Conservation (phyloP, 1,284 basidiomycete species). For the Marasmius oreades region DNA sequence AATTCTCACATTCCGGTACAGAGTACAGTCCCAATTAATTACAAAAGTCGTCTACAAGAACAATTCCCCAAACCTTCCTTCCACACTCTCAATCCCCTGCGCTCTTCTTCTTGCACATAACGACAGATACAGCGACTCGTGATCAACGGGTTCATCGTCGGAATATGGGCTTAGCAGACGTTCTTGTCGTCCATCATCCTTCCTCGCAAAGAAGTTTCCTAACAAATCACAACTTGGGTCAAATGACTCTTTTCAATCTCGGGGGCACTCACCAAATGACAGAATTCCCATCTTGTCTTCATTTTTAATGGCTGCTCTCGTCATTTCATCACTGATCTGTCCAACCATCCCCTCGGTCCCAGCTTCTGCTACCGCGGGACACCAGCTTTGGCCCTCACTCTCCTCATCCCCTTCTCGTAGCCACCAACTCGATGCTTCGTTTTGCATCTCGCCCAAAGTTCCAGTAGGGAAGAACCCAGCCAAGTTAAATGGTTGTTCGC, state of each 20-base stretch:
- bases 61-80: neutral
- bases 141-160: conserved; percentile 2
- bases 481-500: neutral
- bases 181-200: neutral
- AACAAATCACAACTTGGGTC: neutral
- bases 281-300: conserved; percentile 3
- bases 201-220: neutral
- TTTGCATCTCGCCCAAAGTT: too few species aligned
- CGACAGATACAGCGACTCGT: conserved; percentile 1
- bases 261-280: neutral
- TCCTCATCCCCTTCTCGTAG: neutral
- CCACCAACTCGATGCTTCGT: conserved; percentile 1
- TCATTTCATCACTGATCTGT: conserved; percentile 5
- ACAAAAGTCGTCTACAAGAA: neutral
- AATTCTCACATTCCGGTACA: neutral
- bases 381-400: neutral
- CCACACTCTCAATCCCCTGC: neutral
- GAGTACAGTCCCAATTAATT: neutral
- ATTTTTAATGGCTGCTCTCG: conserved; percentile 1
- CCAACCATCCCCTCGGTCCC: neutral
- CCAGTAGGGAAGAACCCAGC: neutral
- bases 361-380: neutral
- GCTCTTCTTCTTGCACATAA: neutral
- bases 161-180: conserved; percentile 1
- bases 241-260: neutral